phyloP scores from a whole-genome alignment of 768 basidiomycete genomes.

The Auriscalpium microsporum region DNA sequence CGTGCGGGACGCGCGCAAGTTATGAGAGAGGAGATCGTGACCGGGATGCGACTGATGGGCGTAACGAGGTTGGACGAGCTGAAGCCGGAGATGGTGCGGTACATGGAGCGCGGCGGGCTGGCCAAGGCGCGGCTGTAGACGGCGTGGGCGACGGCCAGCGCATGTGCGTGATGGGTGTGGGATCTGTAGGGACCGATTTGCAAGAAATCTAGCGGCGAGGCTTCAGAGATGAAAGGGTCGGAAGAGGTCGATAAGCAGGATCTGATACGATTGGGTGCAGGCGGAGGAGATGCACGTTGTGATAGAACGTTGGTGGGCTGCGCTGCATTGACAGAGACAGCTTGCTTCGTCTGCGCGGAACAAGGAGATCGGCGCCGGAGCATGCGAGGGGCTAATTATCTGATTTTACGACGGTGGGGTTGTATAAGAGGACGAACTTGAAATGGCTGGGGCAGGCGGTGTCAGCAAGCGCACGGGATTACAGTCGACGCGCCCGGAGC shows the following conservation, averaged over 20 bases:
- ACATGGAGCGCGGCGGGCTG: neutral
- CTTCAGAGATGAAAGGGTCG: neutral
- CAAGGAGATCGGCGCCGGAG: neutral
- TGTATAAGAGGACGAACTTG: neutral
- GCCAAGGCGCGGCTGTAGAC: neutral
- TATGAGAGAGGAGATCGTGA: conserved; percentile 31
- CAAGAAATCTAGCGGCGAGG: neutral
- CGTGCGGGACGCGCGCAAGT: conserved; percentile 18
- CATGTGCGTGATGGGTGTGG: neutral
- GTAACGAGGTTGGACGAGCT: conserved; percentile 31
- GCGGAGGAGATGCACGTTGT: neutral
- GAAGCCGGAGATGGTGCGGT: conserved; percentile 29
- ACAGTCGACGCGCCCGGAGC: neutral
- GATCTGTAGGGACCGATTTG: neutral
- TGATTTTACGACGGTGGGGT: neutral
- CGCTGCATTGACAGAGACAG: neutral
- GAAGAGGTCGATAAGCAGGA: neutral
- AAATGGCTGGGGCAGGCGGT: neutral
- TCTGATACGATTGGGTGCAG: neutral
- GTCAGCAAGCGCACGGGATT: neutral
- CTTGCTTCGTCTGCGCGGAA: neutral
- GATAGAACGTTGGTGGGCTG: neutral
- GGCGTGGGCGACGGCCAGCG: neutral
- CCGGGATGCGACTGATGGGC: conserved; percentile 33
- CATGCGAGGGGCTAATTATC: neutral